phyloP scores from a whole-genome alignment of 2,329 filamentous ascomycete genomes.

The Xenosphaeropsis pyriputrescens region DNA sequence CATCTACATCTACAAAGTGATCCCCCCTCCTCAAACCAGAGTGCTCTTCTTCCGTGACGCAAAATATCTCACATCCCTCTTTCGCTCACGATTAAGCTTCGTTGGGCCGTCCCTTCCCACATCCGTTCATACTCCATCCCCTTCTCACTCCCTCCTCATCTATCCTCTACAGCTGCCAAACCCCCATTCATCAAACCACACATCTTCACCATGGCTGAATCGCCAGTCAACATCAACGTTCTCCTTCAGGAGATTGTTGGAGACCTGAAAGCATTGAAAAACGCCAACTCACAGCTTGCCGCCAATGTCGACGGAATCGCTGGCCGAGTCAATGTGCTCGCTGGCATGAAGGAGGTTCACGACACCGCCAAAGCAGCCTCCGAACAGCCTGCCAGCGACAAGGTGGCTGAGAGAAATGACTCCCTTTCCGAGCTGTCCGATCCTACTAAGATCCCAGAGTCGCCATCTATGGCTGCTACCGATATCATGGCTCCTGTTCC shows the following conservation, averaged over 20 bases:
- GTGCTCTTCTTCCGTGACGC: too few species aligned
- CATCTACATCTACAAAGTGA: too few species aligned
- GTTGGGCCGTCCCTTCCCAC: too few species aligned
- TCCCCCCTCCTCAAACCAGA: too few species aligned
- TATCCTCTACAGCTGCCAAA: too few species aligned
- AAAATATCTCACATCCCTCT: too few species aligned
- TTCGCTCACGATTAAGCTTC: too few species aligned
- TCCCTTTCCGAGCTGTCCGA: conserved; percentile 8
- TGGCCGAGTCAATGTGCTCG: conserved; percentile 43
- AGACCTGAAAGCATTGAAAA: conserved; percentile 36
- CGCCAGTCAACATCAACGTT: conserved; percentile 11
- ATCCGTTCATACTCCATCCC: too few species aligned
- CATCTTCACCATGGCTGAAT: neutral
- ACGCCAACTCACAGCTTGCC: conserved; percentile 37
- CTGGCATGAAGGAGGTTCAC: conserved; percentile 39
- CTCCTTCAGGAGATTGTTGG: conserved; percentile 38
- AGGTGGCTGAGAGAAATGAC: neutral
- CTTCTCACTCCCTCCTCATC: too few species aligned
- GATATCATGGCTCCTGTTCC: conserved; percentile 6
- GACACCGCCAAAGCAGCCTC: conserved; percentile 24
- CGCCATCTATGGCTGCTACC: conserved; percentile 15
- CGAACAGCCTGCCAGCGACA: neutral
- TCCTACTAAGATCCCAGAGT: conserved; percentile 13
- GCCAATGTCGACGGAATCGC: conserved; percentile 44
- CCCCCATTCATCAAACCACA: too few species aligned